These are phyloP conservation scores for Zymoseptoria passerinii DNA, from an alignment of 2,329 filamentous ascomycete genomes.

Conservation along the genomic window DNA sequence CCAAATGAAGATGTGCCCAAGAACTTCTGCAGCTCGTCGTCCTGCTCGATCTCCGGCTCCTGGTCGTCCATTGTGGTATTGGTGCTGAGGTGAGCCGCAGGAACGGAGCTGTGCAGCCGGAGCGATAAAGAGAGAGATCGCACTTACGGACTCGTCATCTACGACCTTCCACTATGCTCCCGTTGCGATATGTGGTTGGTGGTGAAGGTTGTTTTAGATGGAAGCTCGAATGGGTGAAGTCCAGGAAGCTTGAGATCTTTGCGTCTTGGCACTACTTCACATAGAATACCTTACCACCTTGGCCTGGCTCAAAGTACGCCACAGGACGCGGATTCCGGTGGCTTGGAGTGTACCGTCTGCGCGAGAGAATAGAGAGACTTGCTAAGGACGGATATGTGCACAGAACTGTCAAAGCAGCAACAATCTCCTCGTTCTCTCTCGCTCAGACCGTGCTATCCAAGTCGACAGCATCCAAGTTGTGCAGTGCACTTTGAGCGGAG, in stretches of 20 bases:
- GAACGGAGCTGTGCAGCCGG: neutral
- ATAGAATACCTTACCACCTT: too few species aligned
- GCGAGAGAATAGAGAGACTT: too few species aligned
- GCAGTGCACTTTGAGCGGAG: too few species aligned
- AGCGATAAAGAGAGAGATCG: conserved; percentile 8
- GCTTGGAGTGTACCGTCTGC: too few species aligned
- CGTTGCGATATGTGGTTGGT: neutral
- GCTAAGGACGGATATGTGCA: too few species aligned
- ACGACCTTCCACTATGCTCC: neutral
- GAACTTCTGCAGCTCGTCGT: conserved; percentile 68
- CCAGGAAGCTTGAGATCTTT: neutral
- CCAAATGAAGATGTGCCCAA: conserved; percentile 77
- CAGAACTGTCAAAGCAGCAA: too few species aligned
- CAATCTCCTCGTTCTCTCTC: too few species aligned
- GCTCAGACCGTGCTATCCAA: too few species aligned
- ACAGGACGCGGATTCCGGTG: too few species aligned
- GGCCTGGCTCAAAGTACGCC: too few species aligned
- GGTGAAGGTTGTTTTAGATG: neutral
- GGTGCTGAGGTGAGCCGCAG: neutral
- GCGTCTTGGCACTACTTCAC: neutral
- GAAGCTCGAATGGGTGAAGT: neutral
- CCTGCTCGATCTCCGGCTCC: conserved; percentile 32
- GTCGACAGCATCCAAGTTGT: too few species aligned
- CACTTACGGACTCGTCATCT: conserved; percentile 13
- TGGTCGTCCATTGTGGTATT: conserved; percentile 16